Evolutionary conservation across 805 yeast species (phyloP).

Genomic region (Hanseniaspora taiwanica): DNA sequence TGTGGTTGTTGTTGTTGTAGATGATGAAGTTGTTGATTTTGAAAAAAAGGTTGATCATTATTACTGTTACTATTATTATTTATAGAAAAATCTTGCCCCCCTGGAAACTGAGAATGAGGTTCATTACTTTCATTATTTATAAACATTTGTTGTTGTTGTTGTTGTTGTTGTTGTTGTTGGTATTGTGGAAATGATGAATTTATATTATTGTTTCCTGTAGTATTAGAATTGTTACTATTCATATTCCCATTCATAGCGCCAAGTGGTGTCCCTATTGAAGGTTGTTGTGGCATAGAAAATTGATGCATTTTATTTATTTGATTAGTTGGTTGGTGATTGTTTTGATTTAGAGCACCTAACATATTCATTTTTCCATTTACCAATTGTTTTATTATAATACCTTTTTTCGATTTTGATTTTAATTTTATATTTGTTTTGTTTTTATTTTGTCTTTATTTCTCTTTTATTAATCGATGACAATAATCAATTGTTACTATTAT

Average conservation of each 20-base stretch:
- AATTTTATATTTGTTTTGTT: too few relatives aligned
- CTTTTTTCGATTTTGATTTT: too few relatives aligned
- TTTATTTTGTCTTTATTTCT: too few relatives aligned
- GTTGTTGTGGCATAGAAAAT: constrained; percentile 1
- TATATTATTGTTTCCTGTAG: too few relatives aligned
- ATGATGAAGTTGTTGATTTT: constrained; percentile 15
- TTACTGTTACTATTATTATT: constrained; percentile 21
- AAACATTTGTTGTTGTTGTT: constrained; percentile 1
- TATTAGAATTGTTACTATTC: too few relatives aligned
- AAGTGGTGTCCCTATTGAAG: background rate
- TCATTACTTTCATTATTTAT: background rate
- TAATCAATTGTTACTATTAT: too few relatives aligned
- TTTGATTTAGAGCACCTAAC: constrained; percentile 2
- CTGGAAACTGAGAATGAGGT: too few relatives aligned
- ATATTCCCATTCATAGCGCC: background rate
- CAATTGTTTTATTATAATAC: too few relatives aligned
- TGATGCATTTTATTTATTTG: constrained; percentile 2
- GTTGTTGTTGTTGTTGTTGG: constrained; percentile 3
- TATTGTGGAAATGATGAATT: constrained; percentile 2
- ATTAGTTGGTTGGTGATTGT: constrained; percentile 1
- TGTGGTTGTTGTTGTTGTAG: constrained; percentile 6
- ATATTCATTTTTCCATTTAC: too few relatives aligned
- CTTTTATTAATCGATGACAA: too few relatives aligned
- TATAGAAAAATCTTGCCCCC: too few relatives aligned
- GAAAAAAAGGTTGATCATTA: constrained; percentile 29